Percentiles rank a stretch among this genome's conserved stretches.
Conservation (phyloP, 352 stramenopile species). For the Ophiocytium majus region DNA sequence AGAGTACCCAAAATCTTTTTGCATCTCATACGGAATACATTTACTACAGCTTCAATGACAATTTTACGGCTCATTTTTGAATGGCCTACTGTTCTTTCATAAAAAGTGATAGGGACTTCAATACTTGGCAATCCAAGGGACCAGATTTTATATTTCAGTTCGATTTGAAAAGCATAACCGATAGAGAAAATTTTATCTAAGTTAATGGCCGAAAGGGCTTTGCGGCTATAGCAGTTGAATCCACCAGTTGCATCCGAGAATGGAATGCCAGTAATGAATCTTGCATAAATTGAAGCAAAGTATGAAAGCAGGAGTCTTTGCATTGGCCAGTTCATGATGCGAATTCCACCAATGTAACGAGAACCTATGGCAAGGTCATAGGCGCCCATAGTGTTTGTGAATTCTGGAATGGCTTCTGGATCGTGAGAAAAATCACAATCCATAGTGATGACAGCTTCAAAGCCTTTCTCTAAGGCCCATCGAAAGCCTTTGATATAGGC, state of each 20-base stretch:
- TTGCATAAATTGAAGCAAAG: constrained; percentile 10
- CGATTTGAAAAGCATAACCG: constrained; percentile 7
- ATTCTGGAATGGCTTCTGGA: not conserved
- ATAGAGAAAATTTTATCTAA: constrained; percentile 8
- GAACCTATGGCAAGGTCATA: constrained; percentile 11
- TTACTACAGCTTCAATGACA: not conserved
- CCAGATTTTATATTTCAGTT: constrained; percentile 14
- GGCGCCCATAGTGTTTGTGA: not conserved
- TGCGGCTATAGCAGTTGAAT: not conserved
- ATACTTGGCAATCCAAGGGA: not conserved
- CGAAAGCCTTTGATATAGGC: not conserved
- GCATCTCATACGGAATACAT: not conserved
- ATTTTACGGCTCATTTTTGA: constrained; percentile 12
- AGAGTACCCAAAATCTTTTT: no score
- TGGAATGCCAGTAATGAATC: not conserved
- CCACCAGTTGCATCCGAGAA: not conserved
- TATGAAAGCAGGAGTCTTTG: not conserved
- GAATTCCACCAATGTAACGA: constrained; percentile 9
- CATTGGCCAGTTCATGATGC: constrained; percentile 3
- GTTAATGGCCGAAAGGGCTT: not conserved
- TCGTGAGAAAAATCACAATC: constrained; percentile 17
- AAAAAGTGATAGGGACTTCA: constrained; percentile 11
- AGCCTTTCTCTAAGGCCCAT: not conserved
- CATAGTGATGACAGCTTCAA: not conserved
- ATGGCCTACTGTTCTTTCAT: not conserved